phyloP scores from a whole-genome alignment of 2,329 filamentous ascomycete species.

The Talaromyces islandicus region DNA sequence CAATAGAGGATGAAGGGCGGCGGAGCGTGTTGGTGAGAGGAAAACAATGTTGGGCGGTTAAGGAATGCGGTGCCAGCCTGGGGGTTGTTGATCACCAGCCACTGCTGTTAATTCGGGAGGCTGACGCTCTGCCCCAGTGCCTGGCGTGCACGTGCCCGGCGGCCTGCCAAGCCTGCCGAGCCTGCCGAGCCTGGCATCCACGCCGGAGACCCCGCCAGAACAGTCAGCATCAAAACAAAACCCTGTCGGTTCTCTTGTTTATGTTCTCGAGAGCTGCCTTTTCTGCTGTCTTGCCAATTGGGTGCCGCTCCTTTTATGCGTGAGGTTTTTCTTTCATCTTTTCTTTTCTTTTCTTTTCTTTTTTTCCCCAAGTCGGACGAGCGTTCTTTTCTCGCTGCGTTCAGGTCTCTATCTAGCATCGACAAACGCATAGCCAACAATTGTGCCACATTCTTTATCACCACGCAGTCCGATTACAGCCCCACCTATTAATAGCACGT shows the following conservation, averaged over 20 bases:
- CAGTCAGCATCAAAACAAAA: not conserved
- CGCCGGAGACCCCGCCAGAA: not conserved
- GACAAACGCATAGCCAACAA: not conserved
- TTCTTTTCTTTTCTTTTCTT: too few relatives aligned
- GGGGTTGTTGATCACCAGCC: slow-evolving; percentile 6
- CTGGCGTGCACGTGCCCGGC: not conserved
- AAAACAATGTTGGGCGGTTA: slow-evolving; percentile 1
- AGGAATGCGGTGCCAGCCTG: not conserved
- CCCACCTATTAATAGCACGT: not conserved
- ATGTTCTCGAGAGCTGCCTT: not conserved
- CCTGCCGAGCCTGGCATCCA: not conserved
- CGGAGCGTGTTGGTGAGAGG: not conserved
- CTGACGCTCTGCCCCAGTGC: not conserved
- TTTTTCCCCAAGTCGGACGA: not conserved
- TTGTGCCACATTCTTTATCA: not conserved
- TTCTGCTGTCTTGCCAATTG: not conserved
- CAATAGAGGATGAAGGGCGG: not conserved
- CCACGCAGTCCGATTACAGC: not conserved
- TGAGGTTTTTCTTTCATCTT: not conserved
- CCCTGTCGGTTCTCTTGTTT: not conserved
- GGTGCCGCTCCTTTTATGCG: not conserved
- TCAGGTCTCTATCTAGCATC: not conserved
- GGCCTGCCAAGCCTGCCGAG: not conserved
- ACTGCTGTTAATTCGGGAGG: slow-evolving; percentile 11
- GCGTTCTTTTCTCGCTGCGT: not conserved